These are phyloP conservation scores for Linnemannia hyalina DNA, from an alignment of 192 early-diverging fungal species.

Conservation along the genomic window DNA sequence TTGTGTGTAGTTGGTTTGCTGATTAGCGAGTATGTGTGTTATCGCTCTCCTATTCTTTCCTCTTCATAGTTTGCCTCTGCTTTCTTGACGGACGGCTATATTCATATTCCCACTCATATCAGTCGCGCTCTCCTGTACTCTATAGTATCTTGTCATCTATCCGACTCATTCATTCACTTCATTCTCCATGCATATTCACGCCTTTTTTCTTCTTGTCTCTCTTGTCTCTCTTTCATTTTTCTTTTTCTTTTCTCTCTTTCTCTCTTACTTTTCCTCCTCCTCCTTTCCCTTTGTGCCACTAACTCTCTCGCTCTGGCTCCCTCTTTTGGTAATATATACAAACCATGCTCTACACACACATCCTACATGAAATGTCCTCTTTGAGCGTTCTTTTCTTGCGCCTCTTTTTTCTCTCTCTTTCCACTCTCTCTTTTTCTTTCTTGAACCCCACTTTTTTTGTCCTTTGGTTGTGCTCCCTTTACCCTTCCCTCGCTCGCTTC, in stretches of 20 bases:
- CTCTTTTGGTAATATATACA: not conserved
- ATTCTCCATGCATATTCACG: not conserved
- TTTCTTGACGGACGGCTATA: not conserved
- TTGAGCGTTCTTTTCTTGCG: too few relatives aligned
- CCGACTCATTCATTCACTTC: not conserved
- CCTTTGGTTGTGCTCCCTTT: not conserved
- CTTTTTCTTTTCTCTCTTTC: not conserved
- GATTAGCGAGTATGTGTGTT: not conserved
- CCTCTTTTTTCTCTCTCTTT: conserved; percentile 12
- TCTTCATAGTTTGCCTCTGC: not conserved
- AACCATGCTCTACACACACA: not conserved
- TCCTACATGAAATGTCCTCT: too few relatives aligned
- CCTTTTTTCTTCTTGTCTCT: not conserved
- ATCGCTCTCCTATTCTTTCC: not conserved
- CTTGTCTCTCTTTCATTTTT: not conserved
- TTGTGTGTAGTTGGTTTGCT: not conserved
- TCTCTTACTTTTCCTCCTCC: not conserved
- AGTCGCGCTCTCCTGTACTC: not conserved
- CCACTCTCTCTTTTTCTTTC: not conserved
- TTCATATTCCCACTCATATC: not conserved
- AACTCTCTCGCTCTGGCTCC: not conserved
- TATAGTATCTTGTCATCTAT: not conserved
- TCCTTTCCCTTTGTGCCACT: not conserved
- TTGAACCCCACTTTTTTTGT: not conserved
- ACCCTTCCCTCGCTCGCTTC: not conserved